Conservation (phyloP, 176 grass and related monocot species). For the Saccharum officinarum region DNA sequence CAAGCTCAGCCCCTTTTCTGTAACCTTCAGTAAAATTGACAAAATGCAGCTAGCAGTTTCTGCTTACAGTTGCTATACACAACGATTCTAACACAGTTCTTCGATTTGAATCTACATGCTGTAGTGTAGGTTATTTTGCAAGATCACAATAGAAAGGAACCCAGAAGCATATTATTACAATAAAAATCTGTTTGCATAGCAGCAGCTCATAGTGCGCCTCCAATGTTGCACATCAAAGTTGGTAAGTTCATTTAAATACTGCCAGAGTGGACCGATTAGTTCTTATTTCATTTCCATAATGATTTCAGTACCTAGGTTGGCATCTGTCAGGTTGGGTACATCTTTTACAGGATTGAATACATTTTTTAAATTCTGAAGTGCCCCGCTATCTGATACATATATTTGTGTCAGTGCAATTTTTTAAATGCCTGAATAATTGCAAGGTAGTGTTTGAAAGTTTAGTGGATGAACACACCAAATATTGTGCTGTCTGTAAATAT, state of each 20-base stretch:
- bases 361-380: slow-evolving; percentile 30
- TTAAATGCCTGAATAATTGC: not conserved
- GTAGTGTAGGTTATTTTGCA: not conserved
- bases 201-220: slow-evolving; percentile 2
- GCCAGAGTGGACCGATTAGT: not conserved
- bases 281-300: slow-evolving; percentile 27
- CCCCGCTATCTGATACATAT: not conserved
- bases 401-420: not conserved
- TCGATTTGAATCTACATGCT: not conserved
- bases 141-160: not conserved
- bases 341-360: slow-evolving; percentile 27
- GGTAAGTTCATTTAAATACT: slow-evolving; percentile 24
- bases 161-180: not conserved
- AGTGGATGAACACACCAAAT: not conserved
- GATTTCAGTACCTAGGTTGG: slow-evolving; percentile 35
- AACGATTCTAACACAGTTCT: not conserved
- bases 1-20: not conserved
- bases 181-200: not conserved
- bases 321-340: slow-evolving; percentile 19
- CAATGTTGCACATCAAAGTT: slow-evolving; percentile 11
- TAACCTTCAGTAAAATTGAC: not conserved
- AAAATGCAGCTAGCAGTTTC: not conserved
- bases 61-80: not conserved
- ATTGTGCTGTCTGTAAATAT: not conserved
- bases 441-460: slow-evolving; percentile 1